phyloP scores from a whole-genome alignment of 495 filamentous ascomycete species.

The Xylaria castorea region DNA sequence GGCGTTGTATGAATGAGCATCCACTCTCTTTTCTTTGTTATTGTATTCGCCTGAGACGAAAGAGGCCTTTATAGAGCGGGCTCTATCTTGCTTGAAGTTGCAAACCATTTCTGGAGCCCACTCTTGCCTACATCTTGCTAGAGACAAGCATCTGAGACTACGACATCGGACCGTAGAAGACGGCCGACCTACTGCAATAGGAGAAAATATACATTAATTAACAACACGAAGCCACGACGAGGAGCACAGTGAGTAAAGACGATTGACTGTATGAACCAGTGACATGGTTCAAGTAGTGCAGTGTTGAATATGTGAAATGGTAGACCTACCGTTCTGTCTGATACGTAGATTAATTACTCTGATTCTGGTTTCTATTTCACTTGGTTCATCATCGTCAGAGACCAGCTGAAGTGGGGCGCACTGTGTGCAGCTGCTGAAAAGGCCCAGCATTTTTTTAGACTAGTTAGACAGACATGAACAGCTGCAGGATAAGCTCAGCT shows the following conservation, averaged over 20 bases:
- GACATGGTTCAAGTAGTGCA: not conserved
- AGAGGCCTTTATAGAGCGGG: not conserved
- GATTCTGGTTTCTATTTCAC: not conserved
- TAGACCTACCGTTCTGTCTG: too few relatives aligned
- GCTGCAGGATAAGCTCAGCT: not conserved
- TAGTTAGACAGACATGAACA: not conserved
- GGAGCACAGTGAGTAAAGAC: not conserved
- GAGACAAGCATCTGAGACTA: not conserved
- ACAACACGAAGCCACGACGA: not conserved
- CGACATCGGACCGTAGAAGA: not conserved
- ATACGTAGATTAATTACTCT: not conserved
- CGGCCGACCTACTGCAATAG: not conserved
- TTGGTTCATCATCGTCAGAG: too few relatives aligned
- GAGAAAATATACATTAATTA: not conserved
- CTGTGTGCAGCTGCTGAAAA: not conserved
- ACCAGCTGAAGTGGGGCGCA: not conserved
- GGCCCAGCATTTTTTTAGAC: not conserved
- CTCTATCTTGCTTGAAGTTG: slow-evolving; percentile 7
- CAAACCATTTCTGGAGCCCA: not conserved
- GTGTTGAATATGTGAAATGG: not conserved
- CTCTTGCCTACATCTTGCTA: slow-evolving; percentile 13
- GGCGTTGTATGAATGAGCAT: slow-evolving; percentile 2
- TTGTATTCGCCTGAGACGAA: not conserved
- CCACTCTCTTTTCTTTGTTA: not conserved
- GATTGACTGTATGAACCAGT: not conserved